phyloP scores from a whole-genome alignment of 2,329 filamentous ascomycete species.

The Fusarium goolgardi region DNA sequence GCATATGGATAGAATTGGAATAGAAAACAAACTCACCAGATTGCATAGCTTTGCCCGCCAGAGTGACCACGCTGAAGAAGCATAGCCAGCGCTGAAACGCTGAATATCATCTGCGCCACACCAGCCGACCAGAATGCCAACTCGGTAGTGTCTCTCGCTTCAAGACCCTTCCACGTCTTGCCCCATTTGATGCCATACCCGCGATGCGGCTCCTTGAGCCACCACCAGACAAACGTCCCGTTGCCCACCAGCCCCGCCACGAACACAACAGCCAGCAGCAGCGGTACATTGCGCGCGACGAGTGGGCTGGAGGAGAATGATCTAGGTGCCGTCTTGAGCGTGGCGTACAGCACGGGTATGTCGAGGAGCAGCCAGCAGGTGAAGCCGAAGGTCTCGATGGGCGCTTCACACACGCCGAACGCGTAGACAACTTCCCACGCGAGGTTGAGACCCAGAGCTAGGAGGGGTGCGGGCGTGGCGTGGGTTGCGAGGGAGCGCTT shows the following conservation, averaged over 20 bases:
- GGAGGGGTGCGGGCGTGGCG: constrained; percentile 62
- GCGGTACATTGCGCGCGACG: constrained; percentile 56
- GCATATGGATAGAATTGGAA: constrained; percentile 15
- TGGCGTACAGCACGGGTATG: constrained; percentile 59
- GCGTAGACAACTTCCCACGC: constrained; percentile 64
- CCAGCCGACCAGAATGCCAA: constrained; percentile 62
- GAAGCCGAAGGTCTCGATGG: constrained; percentile 59
- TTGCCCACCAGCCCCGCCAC: constrained; percentile 54
- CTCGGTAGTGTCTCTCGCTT: constrained; percentile 61
- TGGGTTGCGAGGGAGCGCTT: constrained; percentile 58
- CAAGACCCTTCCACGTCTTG: constrained; percentile 56
- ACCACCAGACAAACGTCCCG: constrained; percentile 60
- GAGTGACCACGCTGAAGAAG: constrained; percentile 60
- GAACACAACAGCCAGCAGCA: constrained; percentile 53
- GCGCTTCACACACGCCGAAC: constrained; percentile 58
- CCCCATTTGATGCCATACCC: constrained; percentile 59
- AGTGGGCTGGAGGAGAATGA: constrained; percentile 58
- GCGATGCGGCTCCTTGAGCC: constrained; percentile 56
- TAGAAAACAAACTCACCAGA: constrained; percentile 58
- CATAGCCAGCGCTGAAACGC: constrained; percentile 56
- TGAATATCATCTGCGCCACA: constrained; percentile 57
- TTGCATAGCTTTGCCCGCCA: constrained; percentile 60
- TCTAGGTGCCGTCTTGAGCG: constrained; percentile 56
- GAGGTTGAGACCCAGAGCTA: constrained; percentile 62
- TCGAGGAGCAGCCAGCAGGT: constrained; percentile 62